Conservation (phyloP, 2,329 filamentous ascomycete genomes). For the Aspergillus brasiliensis region DNA sequence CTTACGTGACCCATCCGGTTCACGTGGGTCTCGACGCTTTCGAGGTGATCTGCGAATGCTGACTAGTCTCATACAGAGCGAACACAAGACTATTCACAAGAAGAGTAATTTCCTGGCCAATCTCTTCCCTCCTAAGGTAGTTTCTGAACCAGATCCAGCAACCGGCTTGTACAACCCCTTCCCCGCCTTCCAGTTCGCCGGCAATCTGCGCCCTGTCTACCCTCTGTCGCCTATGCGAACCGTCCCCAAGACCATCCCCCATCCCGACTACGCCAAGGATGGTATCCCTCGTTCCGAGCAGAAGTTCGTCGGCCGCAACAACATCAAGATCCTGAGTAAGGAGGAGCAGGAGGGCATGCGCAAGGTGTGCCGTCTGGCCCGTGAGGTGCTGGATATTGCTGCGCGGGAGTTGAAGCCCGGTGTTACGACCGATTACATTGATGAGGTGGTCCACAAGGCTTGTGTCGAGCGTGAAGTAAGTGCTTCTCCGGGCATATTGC, state of each 20-base stretch:
- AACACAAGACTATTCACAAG: constrained; percentile 85
- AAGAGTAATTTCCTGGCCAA: constrained; percentile 74
- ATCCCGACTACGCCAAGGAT: constrained; percentile 85
- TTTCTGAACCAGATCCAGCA: constrained; percentile 89
- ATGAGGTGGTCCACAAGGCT: constrained; percentile 92
- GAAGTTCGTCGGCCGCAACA: constrained; percentile 70
- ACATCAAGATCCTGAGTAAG: constrained; percentile 78
- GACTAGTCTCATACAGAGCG: constrained; percentile 55
- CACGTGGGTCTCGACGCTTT: constrained; percentile 16
- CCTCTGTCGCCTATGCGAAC: constrained; percentile 72
- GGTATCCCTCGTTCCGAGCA: constrained; percentile 72
- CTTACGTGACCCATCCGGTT: constrained; percentile 30
- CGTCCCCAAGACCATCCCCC: constrained; percentile 76
- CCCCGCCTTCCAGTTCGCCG: constrained; percentile 81
- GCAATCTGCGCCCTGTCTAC: constrained; percentile 81
- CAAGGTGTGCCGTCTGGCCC: constrained; percentile 80
- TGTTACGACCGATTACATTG: constrained; percentile 92
- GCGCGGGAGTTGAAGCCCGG: constrained; percentile 83
- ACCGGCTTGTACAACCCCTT: constrained; percentile 91
- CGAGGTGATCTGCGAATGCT: constrained; percentile 8
- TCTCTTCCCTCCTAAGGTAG: constrained; percentile 74
- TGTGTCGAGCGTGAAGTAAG: constrained; percentile 88
- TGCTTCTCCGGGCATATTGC: constrained; percentile 9
- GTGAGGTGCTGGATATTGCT: constrained; percentile 91
- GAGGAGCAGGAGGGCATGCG: constrained; percentile 86